These are phyloP conservation scores for Madurella mycetomatis DNA, from an alignment of 2,329 filamentous ascomycete genomes.

Conservation along the genomic window DNA sequence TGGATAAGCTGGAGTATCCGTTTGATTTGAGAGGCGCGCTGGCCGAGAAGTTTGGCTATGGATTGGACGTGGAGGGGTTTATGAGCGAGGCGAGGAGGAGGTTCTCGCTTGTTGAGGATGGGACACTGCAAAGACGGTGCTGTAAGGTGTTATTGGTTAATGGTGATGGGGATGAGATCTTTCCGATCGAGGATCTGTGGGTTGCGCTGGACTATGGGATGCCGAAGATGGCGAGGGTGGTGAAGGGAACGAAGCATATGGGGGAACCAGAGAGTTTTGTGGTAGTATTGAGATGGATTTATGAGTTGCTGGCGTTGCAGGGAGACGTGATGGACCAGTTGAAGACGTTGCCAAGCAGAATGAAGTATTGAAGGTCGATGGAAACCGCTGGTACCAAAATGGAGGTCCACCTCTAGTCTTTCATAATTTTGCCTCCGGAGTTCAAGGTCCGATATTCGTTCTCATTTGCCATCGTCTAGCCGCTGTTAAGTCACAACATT, in stretches of 20 bases:
- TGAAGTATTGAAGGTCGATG: constrained; percentile 4
- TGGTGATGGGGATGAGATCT: constrained; percentile 55
- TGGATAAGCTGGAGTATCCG: constrained; percentile 55
- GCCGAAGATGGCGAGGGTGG: constrained; percentile 46
- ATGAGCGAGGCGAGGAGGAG: constrained; percentile 33
- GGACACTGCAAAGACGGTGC: constrained; percentile 46
- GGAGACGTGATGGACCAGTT: constrained; percentile 21
- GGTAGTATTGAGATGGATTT: constrained; percentile 32
- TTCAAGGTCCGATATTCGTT: too few relatives aligned
- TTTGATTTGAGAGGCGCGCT: constrained; percentile 41
- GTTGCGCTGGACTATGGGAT: constrained; percentile 48
- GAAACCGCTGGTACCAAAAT: not conserved
- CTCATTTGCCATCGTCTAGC: too few relatives aligned
- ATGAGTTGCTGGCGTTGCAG: constrained; percentile 29
- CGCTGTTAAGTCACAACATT: too few relatives aligned
- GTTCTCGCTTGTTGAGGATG: constrained; percentile 52
- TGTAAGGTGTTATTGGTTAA: constrained; percentile 54
- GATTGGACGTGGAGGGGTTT: constrained; percentile 29
- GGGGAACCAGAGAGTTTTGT: constrained; percentile 33
- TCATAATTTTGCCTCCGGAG: not conserved
- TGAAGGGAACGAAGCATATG: constrained; percentile 33
- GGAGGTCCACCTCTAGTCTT: not conserved
- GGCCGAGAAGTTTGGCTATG: constrained; percentile 36
- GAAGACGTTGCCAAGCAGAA: constrained; percentile 6
- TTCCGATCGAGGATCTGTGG: constrained; percentile 58